A percentile compares a stretch with the other conserved stretches of the same genome.
These are phyloP conservation scores for Lentinula edodes DNA, from an alignment of 768 basidiomycete species.

Conservation along the genomic window DNA sequence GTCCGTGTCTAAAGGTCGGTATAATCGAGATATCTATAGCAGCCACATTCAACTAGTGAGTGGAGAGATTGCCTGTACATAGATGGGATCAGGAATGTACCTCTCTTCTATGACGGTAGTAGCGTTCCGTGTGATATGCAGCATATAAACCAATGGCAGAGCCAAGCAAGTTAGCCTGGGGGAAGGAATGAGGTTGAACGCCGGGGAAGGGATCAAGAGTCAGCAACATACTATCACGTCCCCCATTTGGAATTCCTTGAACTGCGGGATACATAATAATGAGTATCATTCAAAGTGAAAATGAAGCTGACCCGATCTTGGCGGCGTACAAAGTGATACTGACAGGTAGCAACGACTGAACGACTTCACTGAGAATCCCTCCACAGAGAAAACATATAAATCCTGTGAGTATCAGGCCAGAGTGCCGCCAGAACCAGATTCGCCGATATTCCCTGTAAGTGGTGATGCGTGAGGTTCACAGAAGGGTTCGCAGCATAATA, in stretches of 20 bases:
- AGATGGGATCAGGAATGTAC: constrained; percentile 27
- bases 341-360: constrained; percentile 76
- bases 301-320: not conserved
- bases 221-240: constrained; percentile 56
- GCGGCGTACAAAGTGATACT: constrained; percentile 9
- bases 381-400: constrained; percentile 76
- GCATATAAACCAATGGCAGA: constrained; percentile 62
- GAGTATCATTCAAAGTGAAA: not conserved
- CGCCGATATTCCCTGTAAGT: constrained; percentile 60
- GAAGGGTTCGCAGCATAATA: not conserved
- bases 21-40: constrained; percentile 66
- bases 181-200: constrained; percentile 6
- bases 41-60: not conserved
- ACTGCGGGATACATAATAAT: constrained; percentile 27
- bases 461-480: no score
- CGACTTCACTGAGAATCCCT: constrained; percentile 75
- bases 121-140: constrained; percentile 64
- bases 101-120: constrained; percentile 78
- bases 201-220: not conserved
- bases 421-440: constrained; percentile 84
- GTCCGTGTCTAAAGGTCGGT: constrained; percentile 61
- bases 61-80: not conserved
- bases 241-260: constrained; percentile 67
- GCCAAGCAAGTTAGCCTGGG: constrained; percentile 77
- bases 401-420: constrained; percentile 60